Percentiles rank a stretch among this genome's conserved stretches.
Evolutionary conservation across 352 stramenopile genomes (phyloP).

Genomic region (Pythium chondricola): DNA sequence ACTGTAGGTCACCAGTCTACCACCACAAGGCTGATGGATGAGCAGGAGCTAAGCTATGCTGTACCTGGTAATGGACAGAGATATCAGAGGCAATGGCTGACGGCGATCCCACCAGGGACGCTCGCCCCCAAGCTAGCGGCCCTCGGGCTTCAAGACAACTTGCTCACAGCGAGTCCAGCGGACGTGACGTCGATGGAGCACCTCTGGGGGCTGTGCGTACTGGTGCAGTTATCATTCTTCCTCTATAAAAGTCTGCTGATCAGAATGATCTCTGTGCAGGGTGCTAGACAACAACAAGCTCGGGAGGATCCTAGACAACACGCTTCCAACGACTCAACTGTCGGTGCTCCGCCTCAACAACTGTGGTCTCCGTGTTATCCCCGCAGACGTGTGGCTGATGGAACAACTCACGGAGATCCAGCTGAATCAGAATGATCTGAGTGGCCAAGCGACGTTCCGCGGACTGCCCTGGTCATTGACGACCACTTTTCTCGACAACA

Average conservation of each 20-base stretch:
- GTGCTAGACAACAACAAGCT: conserved; percentile 5
- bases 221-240: neutral
- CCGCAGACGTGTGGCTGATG: neutral
- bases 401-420: neutral
- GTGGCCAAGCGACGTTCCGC: neutral
- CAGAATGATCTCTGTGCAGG: neutral
- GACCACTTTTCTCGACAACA: neutral
- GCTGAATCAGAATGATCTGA: conserved; percentile 5
- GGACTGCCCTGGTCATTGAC: neutral
- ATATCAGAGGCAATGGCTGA: neutral
- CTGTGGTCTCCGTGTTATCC: conserved; percentile 3
- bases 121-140: neutral
- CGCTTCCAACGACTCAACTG: neutral
- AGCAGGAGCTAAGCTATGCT: neutral
- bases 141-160: neutral
- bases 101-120: neutral
- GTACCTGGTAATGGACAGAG: neutral
- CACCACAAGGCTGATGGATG: neutral
- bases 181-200: neutral
- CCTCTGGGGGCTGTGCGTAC: neutral
- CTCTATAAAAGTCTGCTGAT: neutral
- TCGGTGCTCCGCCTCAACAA: conserved; percentile 7
- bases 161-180: neutral
- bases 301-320: neutral
- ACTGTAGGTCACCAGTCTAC: neutral